Base-by-base conservation (phyloP, 805 yeast genomes). In the Kregervanrija pseudodelftensis region DNA sequence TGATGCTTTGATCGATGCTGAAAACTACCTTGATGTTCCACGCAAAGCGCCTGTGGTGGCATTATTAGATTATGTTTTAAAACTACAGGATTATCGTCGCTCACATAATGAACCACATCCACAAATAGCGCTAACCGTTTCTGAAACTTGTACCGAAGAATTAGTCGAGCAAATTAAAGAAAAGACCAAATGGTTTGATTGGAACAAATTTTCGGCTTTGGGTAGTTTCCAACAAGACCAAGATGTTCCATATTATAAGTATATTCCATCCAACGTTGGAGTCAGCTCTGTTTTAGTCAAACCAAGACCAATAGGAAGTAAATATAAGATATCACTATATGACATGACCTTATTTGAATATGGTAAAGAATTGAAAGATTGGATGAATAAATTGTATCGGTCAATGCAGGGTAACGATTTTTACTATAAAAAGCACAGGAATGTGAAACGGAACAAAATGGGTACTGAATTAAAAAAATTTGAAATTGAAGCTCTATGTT, bases 161-260 rank as follows among this genome's bases (percentile, higher is more conserved):
- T 68, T 84, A 55, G 69, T 80, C 44, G 60, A 65, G 7, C 76
- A 76, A 40, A 63, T 84, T 38, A 79, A 71, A 51, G 58, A 59
- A 2, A 73, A 68, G 47, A 60, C 63, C 0, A 82, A 85, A 11
- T 77, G 83, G 76, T 49, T 63, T 40, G 63, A 61, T 43, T 62
- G 66, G 67, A 47, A 50, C 17, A 57, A 49, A 37, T 63, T 59
- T 49, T 58, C 59, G 4, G 46, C 50, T 10, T 33, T 63, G 12
- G 67, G 66, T 1, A 41, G 46, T 4, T 63, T 59, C 41, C 53
- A 50, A 7, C 41, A 46, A 3, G 51, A 44, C 1, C 42, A 45
- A 12, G 58, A 55, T 30, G 28, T 61, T 11, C 60, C 65, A 5
- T 39, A 42, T 9, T 37, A 49, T 3, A 54, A 49, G 16, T 39